Percentiles rank a stretch among this genome's conserved stretches.
These are phyloP conservation scores for Lodderomyces orthopsilosis DNA, from an alignment of 1,139 yeast genomes.

Conservation along the genomic window DNA sequence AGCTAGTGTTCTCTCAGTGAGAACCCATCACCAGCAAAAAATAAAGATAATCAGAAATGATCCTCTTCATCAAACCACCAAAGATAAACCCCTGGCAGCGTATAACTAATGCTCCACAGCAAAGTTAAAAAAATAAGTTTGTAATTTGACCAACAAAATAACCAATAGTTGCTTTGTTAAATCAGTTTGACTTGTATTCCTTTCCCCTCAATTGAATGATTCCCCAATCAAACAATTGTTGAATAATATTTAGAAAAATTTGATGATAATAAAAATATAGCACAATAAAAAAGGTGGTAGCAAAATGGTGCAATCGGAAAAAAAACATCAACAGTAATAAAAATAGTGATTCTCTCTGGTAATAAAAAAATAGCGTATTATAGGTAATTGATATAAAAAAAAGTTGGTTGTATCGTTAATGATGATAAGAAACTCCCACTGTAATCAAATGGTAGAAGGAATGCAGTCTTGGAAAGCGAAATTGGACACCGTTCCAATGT, in stretches of 20 bases:
- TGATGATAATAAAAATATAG: background rate
- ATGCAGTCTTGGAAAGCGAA: background rate
- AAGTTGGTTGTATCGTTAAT: background rate
- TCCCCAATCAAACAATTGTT: conserved; percentile 2
- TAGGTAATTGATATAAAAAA: background rate
- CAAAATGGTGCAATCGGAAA: background rate
- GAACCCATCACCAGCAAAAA: background rate
- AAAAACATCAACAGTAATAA: background rate
- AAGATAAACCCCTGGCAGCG: background rate
- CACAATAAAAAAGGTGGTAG: background rate
- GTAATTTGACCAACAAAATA: too few relatives aligned
- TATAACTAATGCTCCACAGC: too few relatives aligned
- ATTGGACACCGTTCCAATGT: background rate
- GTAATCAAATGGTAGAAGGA: background rate
- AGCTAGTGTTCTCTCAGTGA: background rate
- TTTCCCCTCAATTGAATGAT: conserved; percentile 2
- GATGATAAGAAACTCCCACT: background rate
- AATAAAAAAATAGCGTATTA: conserved; percentile 1
- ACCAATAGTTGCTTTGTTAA: background rate
- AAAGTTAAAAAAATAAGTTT: too few relatives aligned
- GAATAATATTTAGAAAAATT: conserved; percentile 1
- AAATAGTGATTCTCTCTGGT: background rate
- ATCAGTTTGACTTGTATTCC: conserved; percentile 1
- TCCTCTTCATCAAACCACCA: background rate
- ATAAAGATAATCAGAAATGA: too few relatives aligned